Evolutionary conservation across 179 eudicot genomes (phyloP).

Genomic region (Pouteria campechiana): DNA sequence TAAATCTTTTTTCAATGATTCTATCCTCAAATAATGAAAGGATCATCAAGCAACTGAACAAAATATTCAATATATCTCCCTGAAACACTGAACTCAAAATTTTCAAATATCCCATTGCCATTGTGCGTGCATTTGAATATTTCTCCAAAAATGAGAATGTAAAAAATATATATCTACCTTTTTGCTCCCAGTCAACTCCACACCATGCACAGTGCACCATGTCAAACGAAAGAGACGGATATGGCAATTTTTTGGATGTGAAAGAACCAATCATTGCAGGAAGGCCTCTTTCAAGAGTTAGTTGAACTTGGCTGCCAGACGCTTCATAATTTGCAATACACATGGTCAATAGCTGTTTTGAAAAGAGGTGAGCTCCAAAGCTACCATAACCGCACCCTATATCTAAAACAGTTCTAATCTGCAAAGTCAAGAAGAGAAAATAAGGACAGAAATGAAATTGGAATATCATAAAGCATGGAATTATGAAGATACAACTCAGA

Average conservation of each 20-base stretch:
- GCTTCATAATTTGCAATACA: constrained; percentile 92
- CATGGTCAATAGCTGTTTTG: constrained; percentile 74
- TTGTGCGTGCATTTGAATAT: too few species aligned
- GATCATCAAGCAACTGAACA: too few species aligned
- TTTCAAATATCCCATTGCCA: too few species aligned
- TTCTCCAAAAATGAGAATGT: too few species aligned
- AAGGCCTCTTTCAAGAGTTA: constrained; percentile 96
- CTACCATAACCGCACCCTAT: constrained; percentile 99
- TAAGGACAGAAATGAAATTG: too few species aligned
- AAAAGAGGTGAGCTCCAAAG: constrained; percentile 92
- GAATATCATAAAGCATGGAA: too few species aligned
- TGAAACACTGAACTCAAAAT: too few species aligned
- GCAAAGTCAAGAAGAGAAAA: constrained; percentile 11
- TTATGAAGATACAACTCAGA: too few species aligned
- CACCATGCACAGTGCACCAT: constrained; percentile 96
- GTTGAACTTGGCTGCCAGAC: constrained; percentile 98
- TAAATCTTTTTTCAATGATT: too few species aligned
- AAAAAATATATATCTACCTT: too few species aligned
- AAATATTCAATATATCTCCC: too few species aligned
- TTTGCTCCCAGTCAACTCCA: constrained; percentile 79
- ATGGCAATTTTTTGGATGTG: constrained; percentile 63
- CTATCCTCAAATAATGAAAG: too few species aligned
- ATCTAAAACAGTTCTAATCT: constrained; percentile 88
- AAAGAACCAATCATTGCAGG: constrained; percentile 96
- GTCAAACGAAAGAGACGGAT: constrained; percentile 90